These are phyloP conservation scores for Syzygium syzygioides DNA, from an alignment of 441 rosid species.

Conservation along the genomic window DNA sequence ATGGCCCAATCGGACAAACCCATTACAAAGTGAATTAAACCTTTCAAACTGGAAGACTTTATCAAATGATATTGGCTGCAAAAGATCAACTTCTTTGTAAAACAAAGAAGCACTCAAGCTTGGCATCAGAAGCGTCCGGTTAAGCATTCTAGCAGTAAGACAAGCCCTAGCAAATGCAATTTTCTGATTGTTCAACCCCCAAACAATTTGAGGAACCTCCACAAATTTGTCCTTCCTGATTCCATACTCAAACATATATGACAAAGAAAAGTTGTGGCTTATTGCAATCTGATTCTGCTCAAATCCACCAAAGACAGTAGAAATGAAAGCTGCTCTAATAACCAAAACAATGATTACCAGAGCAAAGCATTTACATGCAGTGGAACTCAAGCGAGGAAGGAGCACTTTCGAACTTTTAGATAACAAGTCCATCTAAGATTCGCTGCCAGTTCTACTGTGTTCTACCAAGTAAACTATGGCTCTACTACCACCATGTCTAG, in stretches of 20 bases:
- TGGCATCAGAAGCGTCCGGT: slow-evolving; percentile 88
- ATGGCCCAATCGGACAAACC: slow-evolving; percentile 64
- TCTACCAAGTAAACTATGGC: neutral
- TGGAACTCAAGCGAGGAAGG: slow-evolving; percentile 28
- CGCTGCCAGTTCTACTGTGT: neutral
- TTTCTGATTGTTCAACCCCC: slow-evolving; percentile 98
- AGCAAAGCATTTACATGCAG: slow-evolving; percentile 47
- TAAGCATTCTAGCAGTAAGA: slow-evolving; percentile 77
- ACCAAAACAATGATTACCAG: slow-evolving; percentile 42
- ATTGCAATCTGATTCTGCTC: slow-evolving; percentile 13
- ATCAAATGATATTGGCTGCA: slow-evolving; percentile 78
- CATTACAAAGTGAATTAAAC: slow-evolving; percentile 65
- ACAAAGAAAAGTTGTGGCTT: slow-evolving; percentile 11
- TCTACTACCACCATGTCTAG: neutral
- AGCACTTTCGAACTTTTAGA: slow-evolving; percentile 33
- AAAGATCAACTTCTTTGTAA: slow-evolving; percentile 74
- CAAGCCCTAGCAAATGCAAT: slow-evolving; percentile 96
- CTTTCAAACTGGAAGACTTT: slow-evolving; percentile 63
- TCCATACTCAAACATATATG: slow-evolving; percentile 21
- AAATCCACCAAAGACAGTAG: slow-evolving; percentile 21
- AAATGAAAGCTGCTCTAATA: slow-evolving; percentile 35
- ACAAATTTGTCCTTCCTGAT: slow-evolving; percentile 55
- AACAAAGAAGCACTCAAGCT: slow-evolving; percentile 88
- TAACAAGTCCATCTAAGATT: slow-evolving; percentile 35
- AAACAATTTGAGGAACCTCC: slow-evolving; percentile 90